phyloP scores from a whole-genome alignment of 139 green algal species.

The Nannochloris sp. region DNA sequence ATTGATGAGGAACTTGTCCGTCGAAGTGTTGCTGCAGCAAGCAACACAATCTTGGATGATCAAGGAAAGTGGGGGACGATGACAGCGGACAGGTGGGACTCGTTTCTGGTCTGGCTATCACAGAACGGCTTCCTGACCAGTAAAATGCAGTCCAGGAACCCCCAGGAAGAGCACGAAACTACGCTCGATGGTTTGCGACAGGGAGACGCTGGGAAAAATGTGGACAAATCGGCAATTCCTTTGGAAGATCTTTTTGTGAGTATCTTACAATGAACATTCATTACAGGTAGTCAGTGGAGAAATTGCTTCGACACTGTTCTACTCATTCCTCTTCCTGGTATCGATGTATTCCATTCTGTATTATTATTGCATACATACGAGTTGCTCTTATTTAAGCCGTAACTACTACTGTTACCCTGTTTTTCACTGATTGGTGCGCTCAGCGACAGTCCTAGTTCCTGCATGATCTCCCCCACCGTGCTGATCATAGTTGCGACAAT shows the following conservation, averaged over 20 bases:
- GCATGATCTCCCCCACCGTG: slow-evolving; percentile 3
- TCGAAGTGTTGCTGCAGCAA: neutral
- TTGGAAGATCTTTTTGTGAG: slow-evolving; percentile 55
- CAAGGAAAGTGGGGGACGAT: slow-evolving; percentile 34
- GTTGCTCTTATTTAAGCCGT: no score
- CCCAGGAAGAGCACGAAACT: slow-evolving; percentile 9
- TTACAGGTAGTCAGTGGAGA: no score
- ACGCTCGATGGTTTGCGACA: slow-evolving; percentile 49
- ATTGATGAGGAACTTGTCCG: slow-evolving; percentile 23
- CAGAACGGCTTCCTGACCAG: slow-evolving; percentile 48
- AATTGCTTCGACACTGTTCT: no score
- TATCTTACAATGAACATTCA: slow-evolving; percentile 38
- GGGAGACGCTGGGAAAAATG: slow-evolving; percentile 45
- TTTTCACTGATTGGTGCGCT: neutral
- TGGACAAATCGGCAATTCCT: slow-evolving; percentile 31
- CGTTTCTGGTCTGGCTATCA: slow-evolving; percentile 68
- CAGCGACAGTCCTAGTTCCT: neutral
- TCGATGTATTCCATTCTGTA: no score
- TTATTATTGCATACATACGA: no score
- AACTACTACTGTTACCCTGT: neutral
- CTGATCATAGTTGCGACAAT: slow-evolving; percentile 11
- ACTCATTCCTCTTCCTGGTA: no score
- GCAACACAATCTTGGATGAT: neutral
- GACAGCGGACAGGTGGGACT: slow-evolving; percentile 37
- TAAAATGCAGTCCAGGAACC: slow-evolving; percentile 19